Conservation (phyloP, 2,329 filamentous ascomycete species). For the Xylariaceae sp. region DNA sequence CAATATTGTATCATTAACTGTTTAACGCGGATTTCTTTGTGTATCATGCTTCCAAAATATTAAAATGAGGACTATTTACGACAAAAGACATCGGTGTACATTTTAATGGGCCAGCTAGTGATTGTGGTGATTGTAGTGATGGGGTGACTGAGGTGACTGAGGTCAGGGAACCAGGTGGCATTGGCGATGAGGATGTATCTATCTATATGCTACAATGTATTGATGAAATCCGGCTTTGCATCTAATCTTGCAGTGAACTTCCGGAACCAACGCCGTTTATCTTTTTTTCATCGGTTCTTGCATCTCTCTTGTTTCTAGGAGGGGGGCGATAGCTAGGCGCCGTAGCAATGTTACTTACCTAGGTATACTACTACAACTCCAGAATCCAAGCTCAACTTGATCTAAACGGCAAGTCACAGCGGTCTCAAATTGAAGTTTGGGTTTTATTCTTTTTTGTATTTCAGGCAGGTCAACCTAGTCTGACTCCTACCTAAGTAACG, state of each 20-base stretch:
- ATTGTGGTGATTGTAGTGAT: not conserved
- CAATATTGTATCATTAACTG: conserved; percentile 5
- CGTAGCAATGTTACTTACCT: not conserved
- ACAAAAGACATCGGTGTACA: conserved; percentile 1
- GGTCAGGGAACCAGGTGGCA: conserved; percentile 3
- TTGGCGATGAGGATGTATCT: not conserved
- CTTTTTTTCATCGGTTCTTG: not conserved
- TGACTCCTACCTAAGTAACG: no score
- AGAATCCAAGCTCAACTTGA: not conserved
- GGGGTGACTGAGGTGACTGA: not conserved
- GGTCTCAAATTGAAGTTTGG: no score
- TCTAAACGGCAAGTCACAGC: not conserved
- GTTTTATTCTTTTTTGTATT: no score
- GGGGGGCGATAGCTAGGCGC: not conserved
- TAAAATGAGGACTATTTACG: not conserved
- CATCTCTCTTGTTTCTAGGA: not conserved
- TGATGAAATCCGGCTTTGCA: not conserved
- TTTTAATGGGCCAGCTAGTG: not conserved
- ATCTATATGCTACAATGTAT: conserved; percentile 2
- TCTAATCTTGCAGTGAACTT: not conserved
- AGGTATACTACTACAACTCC: not conserved
- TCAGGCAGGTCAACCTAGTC: no score
- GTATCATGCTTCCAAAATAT: conserved; percentile 3
- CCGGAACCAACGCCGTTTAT: not conserved
- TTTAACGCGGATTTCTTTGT: conserved; percentile 3